Evolutionary conservation across 73 alveolate genomes (phyloP), one percentile per base, ranked within the genome.

Genomic region (Paramecium sonneborni): DNA sequence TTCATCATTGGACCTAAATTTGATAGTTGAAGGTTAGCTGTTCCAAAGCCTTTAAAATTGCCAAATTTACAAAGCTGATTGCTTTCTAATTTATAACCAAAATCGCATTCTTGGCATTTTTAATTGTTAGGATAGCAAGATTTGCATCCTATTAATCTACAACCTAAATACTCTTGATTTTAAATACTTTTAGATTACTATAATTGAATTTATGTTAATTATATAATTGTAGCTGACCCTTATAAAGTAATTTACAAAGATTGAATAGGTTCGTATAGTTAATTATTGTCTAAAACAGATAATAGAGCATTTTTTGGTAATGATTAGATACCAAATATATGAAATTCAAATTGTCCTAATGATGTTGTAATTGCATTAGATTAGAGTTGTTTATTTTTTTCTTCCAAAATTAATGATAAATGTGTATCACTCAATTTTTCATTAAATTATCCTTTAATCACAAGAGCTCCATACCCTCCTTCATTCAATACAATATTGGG

Each of bases 1-100:
- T 62, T 62, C 44, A 24, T 62, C 26, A 62, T 62, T 26, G 39
- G 26, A 14, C 84, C 84, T 6, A 26, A 62, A 30, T 62, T 62
- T 32, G 14, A 12, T 3, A 62, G 2, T 30, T 62, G 11, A n/a
- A 62, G 20, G 10, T 26, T 30, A 26, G 44, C 46, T 23, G 21
- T 32, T 11, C 84, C 84, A 62, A 62, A 21, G 10, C 84, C 84
- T 62, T 62, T 62, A 7, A 62, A 62, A 30, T 26, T 62, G 6
- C 84, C 84, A 26, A 62, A 62, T 62, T 62, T 62, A 14, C 84
- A 62, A 62, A 62, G 44, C 24, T 62, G 24, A 30, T 26, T 30
- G 24, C 24, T 62, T 11, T 62, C 84, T 62, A 62, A 62, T 62
- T 62, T 62, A 62, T 62, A 62, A 30, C 84, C 84, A 62, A 30